Evolutionary conservation across 192 early-diverging fungal species (phyloP), one percentile per base, ranked within the genome.

Genomic region (Coemansia sp.): DNA sequence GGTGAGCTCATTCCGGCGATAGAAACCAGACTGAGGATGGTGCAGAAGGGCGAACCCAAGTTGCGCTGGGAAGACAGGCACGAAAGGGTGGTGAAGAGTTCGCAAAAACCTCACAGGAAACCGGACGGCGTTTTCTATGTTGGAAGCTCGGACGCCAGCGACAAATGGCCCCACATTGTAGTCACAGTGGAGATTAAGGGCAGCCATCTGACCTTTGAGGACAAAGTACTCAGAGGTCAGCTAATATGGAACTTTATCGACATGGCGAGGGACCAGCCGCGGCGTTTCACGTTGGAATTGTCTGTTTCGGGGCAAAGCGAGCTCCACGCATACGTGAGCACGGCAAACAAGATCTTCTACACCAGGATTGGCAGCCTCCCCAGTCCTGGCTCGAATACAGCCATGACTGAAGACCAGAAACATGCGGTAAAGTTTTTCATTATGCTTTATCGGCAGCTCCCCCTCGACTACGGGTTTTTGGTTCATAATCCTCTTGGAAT

Each of bases 221-320:
- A 23, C 17, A 9, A 14, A 9, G 25, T 57, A 3, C 34, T 57
- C 10, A 27, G 7, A n/a, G 55, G 55, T 27, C 55, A 57, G 36
- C 37, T 57, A 3, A 40, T 57, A 1, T 31, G 30, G 20, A 41
- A 40, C 36, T 57, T 40, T 11, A 9, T 40, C 11, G 55, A 57
- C 14, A 57, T 57, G 55, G 55, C 55, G 14, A 40, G 23, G 30
- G 37, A 41, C 55, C 55, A 57, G 30, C 55, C 55, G 40, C 33
- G 55, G 4, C 55, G 37, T 0, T 57, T 57, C 30, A 41, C 40
- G 5, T 1, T 57, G 23, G 55, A 37, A 2, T 29, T 57, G 5
- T 11, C 55, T 17, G 17, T 57, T 19, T 36, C 55, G 23, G 36
- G 8, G 10, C 28, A 40, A 6, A 7, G 15, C 20, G 36, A 41